Evolutionary conservation across 805 yeast genomes (phyloP).

Genomic region (Torulaspora maleeae): DNA sequence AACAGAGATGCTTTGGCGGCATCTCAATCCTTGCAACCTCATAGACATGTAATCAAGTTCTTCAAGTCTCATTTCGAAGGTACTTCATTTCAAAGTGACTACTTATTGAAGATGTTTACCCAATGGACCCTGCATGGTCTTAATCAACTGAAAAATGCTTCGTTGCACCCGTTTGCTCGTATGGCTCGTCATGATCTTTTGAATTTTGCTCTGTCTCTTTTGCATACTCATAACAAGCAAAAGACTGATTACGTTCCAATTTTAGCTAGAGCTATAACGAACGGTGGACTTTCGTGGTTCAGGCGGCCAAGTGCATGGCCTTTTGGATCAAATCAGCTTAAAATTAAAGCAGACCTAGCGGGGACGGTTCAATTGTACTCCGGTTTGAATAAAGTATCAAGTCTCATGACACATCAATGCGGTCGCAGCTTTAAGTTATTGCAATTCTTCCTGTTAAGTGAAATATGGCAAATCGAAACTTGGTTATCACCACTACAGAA

Average conservation of each 20-base stretch:
- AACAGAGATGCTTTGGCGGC: slow-evolving; percentile 49
- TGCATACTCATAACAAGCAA: slow-evolving; percentile 50
- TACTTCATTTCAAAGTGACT: slow-evolving; percentile 64
- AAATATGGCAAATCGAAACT: slow-evolving; percentile 61
- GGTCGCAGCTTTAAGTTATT: slow-evolving; percentile 52
- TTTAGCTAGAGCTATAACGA: slow-evolving; percentile 48
- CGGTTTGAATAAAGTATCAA: slow-evolving; percentile 21
- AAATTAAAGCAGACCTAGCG: slow-evolving; percentile 62
- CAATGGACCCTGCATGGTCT: slow-evolving; percentile 55
- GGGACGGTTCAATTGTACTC: slow-evolving; percentile 49
- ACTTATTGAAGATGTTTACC: slow-evolving; percentile 64
- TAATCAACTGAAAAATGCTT: slow-evolving; percentile 49
- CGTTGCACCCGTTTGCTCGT: slow-evolving; percentile 80
- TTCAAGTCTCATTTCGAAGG: slow-evolving; percentile 78
- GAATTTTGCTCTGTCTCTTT: slow-evolving; percentile 59
- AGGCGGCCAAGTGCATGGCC: slow-evolving; percentile 60
- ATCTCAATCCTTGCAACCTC: slow-evolving; percentile 55
- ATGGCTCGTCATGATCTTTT: slow-evolving; percentile 69
- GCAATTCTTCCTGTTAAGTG: slow-evolving; percentile 66
- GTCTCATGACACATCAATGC: slow-evolving; percentile 26
- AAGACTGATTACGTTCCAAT: slow-evolving; percentile 42
- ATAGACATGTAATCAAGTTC: slow-evolving; percentile 59
- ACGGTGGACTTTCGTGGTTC: slow-evolving; percentile 79
- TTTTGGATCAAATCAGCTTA: slow-evolving; percentile 74
- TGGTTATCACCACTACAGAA: slow-evolving; percentile 57